phyloP scores from a whole-genome alignment of 306 rosid genomes.

The Casuarina equisetifolia region DNA sequence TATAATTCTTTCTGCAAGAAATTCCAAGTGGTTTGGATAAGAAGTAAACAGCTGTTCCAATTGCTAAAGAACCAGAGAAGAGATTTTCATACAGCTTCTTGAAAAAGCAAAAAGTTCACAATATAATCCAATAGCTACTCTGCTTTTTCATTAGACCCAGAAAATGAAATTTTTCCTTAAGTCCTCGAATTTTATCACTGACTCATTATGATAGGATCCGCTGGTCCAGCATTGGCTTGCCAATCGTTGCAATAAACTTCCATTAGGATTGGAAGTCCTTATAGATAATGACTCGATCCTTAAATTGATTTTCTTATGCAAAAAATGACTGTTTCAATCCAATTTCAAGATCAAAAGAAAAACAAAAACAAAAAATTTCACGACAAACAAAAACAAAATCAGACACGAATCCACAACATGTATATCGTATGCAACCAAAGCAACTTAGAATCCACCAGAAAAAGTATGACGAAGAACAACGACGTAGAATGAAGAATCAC shows the following conservation, averaged over 20 bases:
- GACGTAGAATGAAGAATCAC: too few species aligned
- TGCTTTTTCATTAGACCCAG: background rate
- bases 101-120: constrained; percentile 1
- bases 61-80: background rate
- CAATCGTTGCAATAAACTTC: background rate
- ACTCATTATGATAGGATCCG: background rate
- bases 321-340: too few species aligned
- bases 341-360: too few species aligned
- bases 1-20: background rate
- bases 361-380: too few species aligned
- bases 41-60: background rate
- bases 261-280: background rate
- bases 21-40: background rate
- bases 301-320: too few species aligned
- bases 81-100: background rate
- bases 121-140: background rate
- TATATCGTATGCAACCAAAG: too few species aligned
- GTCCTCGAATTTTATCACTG: background rate
- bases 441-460: too few species aligned
- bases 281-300: background rate
- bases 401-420: too few species aligned
- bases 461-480: too few species aligned
- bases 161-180: background rate
- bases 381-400: too few species aligned
- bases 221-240: background rate